Base-by-base conservation (phyloP, 148 eudicot species). In the Selenicereus undatus region DNA sequence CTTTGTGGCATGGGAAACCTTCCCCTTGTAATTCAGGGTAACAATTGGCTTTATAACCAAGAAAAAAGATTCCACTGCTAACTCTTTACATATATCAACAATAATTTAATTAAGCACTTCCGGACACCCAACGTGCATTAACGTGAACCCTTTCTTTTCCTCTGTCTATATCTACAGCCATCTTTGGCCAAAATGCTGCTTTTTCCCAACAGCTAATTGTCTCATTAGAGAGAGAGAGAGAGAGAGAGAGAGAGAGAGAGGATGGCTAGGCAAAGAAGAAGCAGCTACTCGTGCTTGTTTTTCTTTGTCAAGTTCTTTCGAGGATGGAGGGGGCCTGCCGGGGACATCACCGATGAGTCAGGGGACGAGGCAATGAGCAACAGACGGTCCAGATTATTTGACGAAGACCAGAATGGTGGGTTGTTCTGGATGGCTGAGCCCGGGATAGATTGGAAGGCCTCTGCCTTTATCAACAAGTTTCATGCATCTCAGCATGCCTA, bases 361-460 rank as follows among this genome's bases (percentile, higher is more conserved):
- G 81, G 82, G 20, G 87, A 85, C n/a, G 87, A 85, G 82, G 87
- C 87, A 22, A 66, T 81, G 81, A 70, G 66, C 39, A n/a, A 78
- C 32, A 68, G 84, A 78, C 66, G 87, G 70, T 79, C 83, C 7
- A 81, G 86, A 58, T 65, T 81, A 75, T 58, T 73, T 1, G 86
- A 84, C 26, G 86, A 84, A 22, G 83, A 80, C 68, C 71, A 72
- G 17, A 76, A 80, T 58, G 73, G 81, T 14, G 75, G 60, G 1
- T 35, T 76, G 3, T 68, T 22, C 65, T 81, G 84, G 87, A 75
- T 42, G 79, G 78, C 80, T 21, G 88, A 83, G 74, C 86, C 88
- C 10, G 88, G 88, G 27, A 86, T 86, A 18, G 88, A 86, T 76
- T 78, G 88, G 84, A 86, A 86, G 77, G 88, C 88, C 11, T 81